Percentiles rank a stretch among this genome's conserved stretches.
Evolutionary conservation across 208 protist genomes (phyloP).

Genomic region (Trypanosoma lewisi): DNA sequence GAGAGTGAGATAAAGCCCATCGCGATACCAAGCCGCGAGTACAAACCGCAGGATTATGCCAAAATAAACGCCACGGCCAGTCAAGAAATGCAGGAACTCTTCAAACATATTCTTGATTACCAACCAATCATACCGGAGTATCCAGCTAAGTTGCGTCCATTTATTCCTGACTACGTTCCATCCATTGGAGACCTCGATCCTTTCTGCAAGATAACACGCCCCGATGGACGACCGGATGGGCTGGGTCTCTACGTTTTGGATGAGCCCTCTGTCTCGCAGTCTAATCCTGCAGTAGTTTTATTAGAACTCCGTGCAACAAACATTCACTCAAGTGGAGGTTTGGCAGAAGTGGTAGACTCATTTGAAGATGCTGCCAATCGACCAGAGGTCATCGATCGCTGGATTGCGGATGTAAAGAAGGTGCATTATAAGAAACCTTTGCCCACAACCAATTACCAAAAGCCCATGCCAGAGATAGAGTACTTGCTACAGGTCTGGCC

Average conservation of each 20-base stretch:
- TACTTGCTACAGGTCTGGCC: slow-evolving; percentile 95
- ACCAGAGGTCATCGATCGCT: slow-evolving; percentile 92
- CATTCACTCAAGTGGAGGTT: slow-evolving; percentile 43
- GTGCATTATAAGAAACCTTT: slow-evolving; percentile 95
- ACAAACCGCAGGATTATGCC: slow-evolving; percentile 89
- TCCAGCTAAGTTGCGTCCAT: slow-evolving; percentile 94
- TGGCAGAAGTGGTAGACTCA: slow-evolving; percentile 85
- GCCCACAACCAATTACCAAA: slow-evolving; percentile 95
- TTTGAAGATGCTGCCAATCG: slow-evolving; percentile 96
- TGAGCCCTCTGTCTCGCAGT: slow-evolving; percentile 95
- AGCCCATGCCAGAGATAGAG: slow-evolving; percentile 96
- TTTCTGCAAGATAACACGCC: slow-evolving; percentile 96
- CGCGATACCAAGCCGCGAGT: slow-evolving; percentile 44
- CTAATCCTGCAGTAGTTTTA: slow-evolving; percentile 93
- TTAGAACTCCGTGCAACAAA: slow-evolving; percentile 88
- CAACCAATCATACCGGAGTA: slow-evolving; percentile 93
- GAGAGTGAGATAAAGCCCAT: slow-evolving; percentile 23
- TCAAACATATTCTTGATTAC: slow-evolving; percentile 94
- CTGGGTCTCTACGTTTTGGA: slow-evolving; percentile 94
- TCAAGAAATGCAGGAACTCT: slow-evolving; percentile 95
- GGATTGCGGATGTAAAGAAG: slow-evolving; percentile 96
- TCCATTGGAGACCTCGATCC: slow-evolving; percentile 96
- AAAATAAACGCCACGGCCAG: slow-evolving; percentile 81
- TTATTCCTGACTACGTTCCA: slow-evolving; percentile 98
- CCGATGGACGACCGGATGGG: slow-evolving; percentile 88